Conservation (phyloP, 805 yeast genomes). For the Blastobotrys terrestris region DNA sequence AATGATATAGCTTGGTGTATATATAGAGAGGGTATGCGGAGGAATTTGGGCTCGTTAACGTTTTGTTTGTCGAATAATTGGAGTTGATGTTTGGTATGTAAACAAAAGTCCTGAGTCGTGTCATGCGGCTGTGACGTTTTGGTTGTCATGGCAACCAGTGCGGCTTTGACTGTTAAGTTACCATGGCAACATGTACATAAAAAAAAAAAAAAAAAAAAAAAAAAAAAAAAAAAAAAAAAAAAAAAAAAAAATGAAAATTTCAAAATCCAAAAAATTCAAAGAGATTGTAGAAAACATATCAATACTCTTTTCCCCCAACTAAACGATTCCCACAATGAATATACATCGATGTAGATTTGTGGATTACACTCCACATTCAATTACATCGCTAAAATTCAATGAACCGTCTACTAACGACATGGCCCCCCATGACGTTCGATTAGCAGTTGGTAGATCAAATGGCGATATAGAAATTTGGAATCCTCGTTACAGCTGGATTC, state of each 20-base stretch:
- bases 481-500: slow-evolving; percentile 59
- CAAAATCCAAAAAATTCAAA: neutral
- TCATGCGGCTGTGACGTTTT: neutral
- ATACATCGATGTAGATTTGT: slow-evolving; percentile 90
- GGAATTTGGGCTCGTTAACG: no score
- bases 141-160: neutral
- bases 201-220: no score
- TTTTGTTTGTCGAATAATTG: no score
- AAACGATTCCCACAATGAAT: slow-evolving; percentile 49
- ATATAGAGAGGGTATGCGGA: neutral
- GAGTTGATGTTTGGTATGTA: no score
- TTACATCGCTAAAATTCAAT: slow-evolving; percentile 77
- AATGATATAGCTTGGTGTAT: neutral
- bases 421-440: slow-evolving; percentile 49
- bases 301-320: neutral
- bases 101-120: neutral
- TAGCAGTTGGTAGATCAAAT: slow-evolving; percentile 89
- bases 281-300: neutral
- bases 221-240: neutral
- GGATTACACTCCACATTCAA: slow-evolving; percentile 78
- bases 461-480: slow-evolving; percentile 97
- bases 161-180: neutral
- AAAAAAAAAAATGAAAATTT: no score
- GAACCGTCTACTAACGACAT: slow-evolving; percentile 43
- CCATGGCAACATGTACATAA: neutral